Evolutionary conservation across 208 protist genomes (phyloP).

Genomic region (Crithidia sp.): DNA sequence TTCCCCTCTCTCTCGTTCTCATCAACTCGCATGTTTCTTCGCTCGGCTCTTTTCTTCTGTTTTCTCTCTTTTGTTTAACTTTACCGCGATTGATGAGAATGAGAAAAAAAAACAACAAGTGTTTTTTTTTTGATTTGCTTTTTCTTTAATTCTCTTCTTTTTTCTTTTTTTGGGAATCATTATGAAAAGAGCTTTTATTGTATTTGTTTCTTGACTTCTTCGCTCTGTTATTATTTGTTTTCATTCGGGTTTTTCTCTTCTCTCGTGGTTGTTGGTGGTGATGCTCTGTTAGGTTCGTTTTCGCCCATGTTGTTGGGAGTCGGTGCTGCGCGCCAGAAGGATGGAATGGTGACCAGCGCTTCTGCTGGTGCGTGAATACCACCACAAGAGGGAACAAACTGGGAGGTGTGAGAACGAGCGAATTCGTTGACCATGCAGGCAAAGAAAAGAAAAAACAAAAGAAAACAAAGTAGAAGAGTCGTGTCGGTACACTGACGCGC

Average conservation of each 20-base stretch:
- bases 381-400: no score
- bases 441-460: not conserved
- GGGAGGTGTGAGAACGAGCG: not conserved
- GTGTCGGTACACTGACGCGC: no score
- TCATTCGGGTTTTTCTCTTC: slow-evolving; percentile 16
- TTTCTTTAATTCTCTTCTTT: slow-evolving; percentile 10
- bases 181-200: slow-evolving; percentile 22
- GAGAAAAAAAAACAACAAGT: not conserved
- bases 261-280: not conserved
- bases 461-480: not conserved
- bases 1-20: slow-evolving; percentile 2
- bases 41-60: not conserved
- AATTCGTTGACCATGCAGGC: not conserved
- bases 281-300: not conserved
- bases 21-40: not conserved
- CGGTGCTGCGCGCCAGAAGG: not conserved
- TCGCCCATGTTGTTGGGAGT: not conserved
- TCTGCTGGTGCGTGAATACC: no score
- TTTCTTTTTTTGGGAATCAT: slow-evolving; percentile 28
- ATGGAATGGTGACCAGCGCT: not conserved
- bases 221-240: slow-evolving; percentile 5
- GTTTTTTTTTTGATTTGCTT: slow-evolving; percentile 11
- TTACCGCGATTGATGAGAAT: not conserved
- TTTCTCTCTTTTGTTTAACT: not conserved
- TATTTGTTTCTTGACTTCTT: slow-evolving; percentile 8